A percentile compares a stretch with the other conserved stretches of the same genome.
Evolutionary conservation across 2,329 filamentous ascomycete species (phyloP).

Genomic region (Ceratocystis diversiconidia): DNA sequence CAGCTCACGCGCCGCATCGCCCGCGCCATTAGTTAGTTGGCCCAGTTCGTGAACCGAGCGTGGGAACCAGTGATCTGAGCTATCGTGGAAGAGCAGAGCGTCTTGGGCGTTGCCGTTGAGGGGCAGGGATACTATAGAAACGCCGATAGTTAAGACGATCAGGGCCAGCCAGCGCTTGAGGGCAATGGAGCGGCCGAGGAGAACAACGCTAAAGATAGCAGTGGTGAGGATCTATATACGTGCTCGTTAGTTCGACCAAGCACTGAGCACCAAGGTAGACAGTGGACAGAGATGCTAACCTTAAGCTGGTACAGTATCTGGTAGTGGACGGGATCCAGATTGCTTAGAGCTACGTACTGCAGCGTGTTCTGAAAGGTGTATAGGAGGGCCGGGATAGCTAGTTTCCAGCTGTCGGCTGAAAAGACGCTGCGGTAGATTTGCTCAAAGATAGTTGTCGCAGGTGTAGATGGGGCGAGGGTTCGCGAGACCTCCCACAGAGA

Average conservation of each 20-base stretch:
- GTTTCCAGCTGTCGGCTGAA: constrained; percentile 83
- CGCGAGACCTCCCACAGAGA: constrained; percentile 76
- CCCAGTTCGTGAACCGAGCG: constrained; percentile 65
- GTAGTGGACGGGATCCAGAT: constrained; percentile 83
- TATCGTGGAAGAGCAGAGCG: constrained; percentile 48
- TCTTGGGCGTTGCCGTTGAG: constrained; percentile 40
- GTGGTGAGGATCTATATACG: constrained; percentile 58
- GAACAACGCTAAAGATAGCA: constrained; percentile 67
- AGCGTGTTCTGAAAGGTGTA: constrained; percentile 91
- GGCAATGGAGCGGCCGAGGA: constrained; percentile 59
- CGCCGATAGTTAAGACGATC: constrained; percentile 63
- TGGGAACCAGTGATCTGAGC: constrained; percentile 56
- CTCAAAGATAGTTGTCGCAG: constrained; percentile 64
- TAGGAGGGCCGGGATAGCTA: constrained; percentile 73
- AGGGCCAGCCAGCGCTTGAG: constrained; percentile 67
- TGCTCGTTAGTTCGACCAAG: background rate
- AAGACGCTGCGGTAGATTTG: constrained; percentile 73
- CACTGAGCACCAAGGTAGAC: background rate
- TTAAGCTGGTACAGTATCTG: constrained; percentile 90
- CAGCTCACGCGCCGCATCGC: constrained; percentile 36
- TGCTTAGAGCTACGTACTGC: constrained; percentile 82
- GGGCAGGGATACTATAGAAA: constrained; percentile 73
- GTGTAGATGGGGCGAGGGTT: constrained; percentile 61
- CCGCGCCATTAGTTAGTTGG: constrained; percentile 36
- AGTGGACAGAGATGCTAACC: constrained; percentile 27